Evolutionary conservation across 306 rosid species (phyloP).

Genomic region (Adenanthera pavonina): DNA sequence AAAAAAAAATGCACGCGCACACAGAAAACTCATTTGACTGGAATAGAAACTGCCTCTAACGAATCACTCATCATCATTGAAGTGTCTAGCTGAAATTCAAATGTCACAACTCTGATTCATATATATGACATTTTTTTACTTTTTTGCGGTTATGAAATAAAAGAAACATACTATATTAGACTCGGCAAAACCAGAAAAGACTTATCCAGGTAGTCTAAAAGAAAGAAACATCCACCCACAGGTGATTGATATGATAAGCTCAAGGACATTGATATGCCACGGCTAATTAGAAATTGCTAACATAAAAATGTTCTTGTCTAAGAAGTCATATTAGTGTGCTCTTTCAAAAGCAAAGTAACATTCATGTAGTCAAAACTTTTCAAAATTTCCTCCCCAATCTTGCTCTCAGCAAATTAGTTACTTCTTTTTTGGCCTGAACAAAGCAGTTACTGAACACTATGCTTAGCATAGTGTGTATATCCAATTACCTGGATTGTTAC

Average conservation of each 20-base stretch:
- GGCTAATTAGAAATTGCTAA: constrained; percentile 21
- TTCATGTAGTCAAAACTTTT: constrained; percentile 11
- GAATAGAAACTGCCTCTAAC: background rate
- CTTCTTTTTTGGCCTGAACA: background rate
- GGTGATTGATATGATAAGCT: background rate
- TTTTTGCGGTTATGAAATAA: background rate
- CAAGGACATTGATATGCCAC: constrained; percentile 8
- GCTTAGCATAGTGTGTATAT: constrained; percentile 33
- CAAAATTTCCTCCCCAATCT: constrained; percentile 5
- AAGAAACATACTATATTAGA: background rate
- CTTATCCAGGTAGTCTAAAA: constrained; percentile 15
- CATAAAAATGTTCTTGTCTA: constrained; percentile 12
- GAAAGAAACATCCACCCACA: constrained; percentile 11
- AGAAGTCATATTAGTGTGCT: constrained; percentile 22
- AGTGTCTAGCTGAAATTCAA: background rate
- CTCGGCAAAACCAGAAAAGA: constrained; percentile 17
- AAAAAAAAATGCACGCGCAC: background rate
- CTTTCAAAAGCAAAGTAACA: constrained; percentile 28
- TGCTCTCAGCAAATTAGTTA: constrained; percentile 18
- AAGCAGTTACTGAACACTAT: constrained; percentile 12
- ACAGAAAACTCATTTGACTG: background rate
- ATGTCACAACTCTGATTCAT: background rate
- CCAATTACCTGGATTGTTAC: constrained; percentile 85
- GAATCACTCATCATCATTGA: background rate
- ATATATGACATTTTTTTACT: background rate